Base-by-base conservation (phyloP, 352 stramenopile species). In the Pythium apleroticum region DNA sequence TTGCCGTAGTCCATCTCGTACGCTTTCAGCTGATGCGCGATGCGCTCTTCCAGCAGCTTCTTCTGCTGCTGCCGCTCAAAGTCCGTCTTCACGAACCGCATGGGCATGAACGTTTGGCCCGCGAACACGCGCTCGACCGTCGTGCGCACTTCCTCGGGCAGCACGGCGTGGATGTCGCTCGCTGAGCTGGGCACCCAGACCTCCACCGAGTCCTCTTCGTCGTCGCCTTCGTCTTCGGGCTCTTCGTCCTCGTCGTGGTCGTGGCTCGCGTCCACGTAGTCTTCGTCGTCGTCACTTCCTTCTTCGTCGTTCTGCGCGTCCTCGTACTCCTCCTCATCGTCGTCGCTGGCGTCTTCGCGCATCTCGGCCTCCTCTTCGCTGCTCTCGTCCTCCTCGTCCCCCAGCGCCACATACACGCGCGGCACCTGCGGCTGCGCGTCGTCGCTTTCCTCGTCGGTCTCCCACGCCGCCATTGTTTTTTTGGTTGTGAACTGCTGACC, bases 101-200 rank as follows among this genome's bases (percentile, higher is more conserved):
- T 82, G 8, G 81, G 77, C 17, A 75, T 74, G 48, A 88, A 90
- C 17, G 65, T 64, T 60, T 91, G 74, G 24, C 79, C 84, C n/a
- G 72, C 65, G 30, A 93, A 91, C 45, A 93, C 78, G 56, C 78
- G 83, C 68, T 86, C 76, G 25, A 93, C 75, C 24, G 76, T 75
- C 19, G 73, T 49, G 25, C 76, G 84, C 53, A 86, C 72, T 56
- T 77, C 69, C n/a, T 69, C 54, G 0, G 84, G 80, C 20, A 92
- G 71, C 24, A 87, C 62, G 4, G 69, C 56, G n/a, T 35, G 59
- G 41, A 68, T 43, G 20, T 69, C 66, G 1, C 24, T 50, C 35
- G 57, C 53, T 11, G 45, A 54, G 20, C 52, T 72, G 53, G 65
- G 58, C 43, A 72, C 65, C 65, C 65, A 72, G 6, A 64, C 59